Conservation (phyloP, 1,284 basidiomycete genomes). For the Lentinula novae-zelandiae region DNA sequence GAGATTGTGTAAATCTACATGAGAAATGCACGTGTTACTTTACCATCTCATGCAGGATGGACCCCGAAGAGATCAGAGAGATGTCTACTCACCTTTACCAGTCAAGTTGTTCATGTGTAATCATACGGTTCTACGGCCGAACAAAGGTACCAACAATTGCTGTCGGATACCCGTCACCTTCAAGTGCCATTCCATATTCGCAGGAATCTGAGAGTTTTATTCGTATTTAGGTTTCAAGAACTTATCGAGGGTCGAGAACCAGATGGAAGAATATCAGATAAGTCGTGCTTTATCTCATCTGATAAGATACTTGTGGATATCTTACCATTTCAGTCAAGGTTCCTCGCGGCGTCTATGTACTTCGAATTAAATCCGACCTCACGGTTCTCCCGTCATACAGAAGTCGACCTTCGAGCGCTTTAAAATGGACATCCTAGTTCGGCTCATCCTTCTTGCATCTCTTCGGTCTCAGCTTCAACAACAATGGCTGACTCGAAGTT, state of each 20-base stretch:
- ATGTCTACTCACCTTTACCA: too few species aligned
- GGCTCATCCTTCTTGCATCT: background rate
- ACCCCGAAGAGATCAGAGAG: background rate
- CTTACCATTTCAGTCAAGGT: background rate
- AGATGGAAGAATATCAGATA: background rate
- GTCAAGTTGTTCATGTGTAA: background rate
- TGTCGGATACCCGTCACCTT: background rate
- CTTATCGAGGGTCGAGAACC: background rate
- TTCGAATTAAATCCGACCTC: background rate
- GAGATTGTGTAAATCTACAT: constrained; percentile 16
- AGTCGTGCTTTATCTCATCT: background rate
- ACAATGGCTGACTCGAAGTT: background rate
- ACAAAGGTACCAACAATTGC: background rate
- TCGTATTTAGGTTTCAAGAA: background rate
- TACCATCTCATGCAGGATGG: background rate
- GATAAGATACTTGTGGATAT: background rate
- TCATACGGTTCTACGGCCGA: background rate
- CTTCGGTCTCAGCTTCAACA: background rate
- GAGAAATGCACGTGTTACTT: background rate
- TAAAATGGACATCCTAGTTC: background rate
- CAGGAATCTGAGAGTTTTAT: background rate
- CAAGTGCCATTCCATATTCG: background rate
- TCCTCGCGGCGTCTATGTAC: background rate
- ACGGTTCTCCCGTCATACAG: background rate
- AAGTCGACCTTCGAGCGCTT: background rate